phyloP scores from a whole-genome alignment of 441 rosid genomes.

The Kokia cookei region DNA sequence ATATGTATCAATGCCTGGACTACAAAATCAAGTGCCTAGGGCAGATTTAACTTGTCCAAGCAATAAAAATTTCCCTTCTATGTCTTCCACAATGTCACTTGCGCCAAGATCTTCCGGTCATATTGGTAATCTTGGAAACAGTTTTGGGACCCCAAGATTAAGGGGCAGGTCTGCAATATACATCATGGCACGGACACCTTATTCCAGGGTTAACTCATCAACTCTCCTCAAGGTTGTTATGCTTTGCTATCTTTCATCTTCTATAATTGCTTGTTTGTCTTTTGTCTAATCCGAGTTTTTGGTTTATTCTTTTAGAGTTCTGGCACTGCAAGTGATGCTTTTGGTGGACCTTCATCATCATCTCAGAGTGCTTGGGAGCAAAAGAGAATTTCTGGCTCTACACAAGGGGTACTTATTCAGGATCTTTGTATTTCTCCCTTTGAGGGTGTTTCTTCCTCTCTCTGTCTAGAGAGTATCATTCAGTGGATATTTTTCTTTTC shows the following conservation, averaged over 20 bases:
- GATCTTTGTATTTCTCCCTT: not conserved
- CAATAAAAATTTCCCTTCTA: conserved; percentile 30
- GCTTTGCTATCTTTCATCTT: not conserved
- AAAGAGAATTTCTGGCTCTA: conserved; percentile 50
- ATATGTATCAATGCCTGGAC: conserved; percentile 47
- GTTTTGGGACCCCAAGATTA: conserved; percentile 70
- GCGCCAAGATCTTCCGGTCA: conserved; percentile 44
- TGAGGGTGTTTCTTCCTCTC: not conserved
- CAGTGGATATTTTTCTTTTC: conserved; percentile 4
- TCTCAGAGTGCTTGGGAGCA: conserved; percentile 44
- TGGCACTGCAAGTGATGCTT: conserved; percentile 19
- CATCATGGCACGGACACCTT: conserved; percentile 85
- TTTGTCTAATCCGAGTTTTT: not conserved
- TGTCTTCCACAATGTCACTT: conserved; percentile 41
- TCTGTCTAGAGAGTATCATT: not conserved
- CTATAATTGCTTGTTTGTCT: conserved; percentile 1
- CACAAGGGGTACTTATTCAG: conserved; percentile 42
- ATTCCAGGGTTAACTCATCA: conserved; percentile 56
- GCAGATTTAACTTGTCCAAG: conserved; percentile 39
- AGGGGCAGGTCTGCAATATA: conserved; percentile 89
- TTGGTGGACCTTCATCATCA: conserved; percentile 46
- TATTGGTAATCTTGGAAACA: conserved; percentile 47
- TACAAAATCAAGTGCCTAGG: conserved; percentile 37
- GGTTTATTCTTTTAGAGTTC: conserved; percentile 31
- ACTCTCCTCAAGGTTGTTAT: conserved; percentile 43